Evolutionary conservation across 2,329 filamentous ascomycete genomes (phyloP).

Genomic region (Sordariomycetes sp.): DNA sequence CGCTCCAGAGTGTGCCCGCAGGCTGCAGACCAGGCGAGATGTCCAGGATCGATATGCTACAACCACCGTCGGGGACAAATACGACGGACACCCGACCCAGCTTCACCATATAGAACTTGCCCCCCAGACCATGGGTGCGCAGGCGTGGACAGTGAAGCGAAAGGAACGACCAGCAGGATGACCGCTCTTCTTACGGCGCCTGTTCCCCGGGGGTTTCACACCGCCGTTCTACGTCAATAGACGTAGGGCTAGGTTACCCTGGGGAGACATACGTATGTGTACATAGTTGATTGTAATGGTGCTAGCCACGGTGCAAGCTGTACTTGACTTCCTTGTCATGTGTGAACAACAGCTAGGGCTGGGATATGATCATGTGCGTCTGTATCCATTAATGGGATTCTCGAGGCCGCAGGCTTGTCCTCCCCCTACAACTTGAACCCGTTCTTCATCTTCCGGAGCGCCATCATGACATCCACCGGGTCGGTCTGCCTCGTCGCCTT

Average conservation of each 20-base stretch:
- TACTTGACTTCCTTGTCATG: background rate
- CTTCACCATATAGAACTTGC: slow-evolving; percentile 14
- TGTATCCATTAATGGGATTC: background rate
- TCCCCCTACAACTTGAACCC: slow-evolving; percentile 39
- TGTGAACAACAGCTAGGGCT: no score
- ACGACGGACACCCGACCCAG: no score
- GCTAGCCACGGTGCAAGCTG: no score
- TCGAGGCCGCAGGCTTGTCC: background rate
- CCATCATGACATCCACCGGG: slow-evolving; percentile 74
- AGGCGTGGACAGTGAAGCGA: slow-evolving; percentile 65
- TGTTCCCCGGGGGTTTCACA: background rate
- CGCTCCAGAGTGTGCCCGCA: no score
- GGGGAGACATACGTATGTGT: background rate
- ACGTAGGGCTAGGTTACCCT: background rate
- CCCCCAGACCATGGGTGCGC: slow-evolving; percentile 25
- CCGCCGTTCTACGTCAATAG: background rate
- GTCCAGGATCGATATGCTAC: background rate
- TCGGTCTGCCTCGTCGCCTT: slow-evolving; percentile 73
- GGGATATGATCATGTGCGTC: background rate
- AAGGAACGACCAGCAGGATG: slow-evolving; percentile 27
- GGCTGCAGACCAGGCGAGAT: background rate
- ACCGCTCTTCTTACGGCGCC: background rate
- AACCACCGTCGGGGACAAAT: slow-evolving; percentile 15
- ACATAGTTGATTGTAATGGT: background rate
- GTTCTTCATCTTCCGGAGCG: slow-evolving; percentile 87